Conservation (phyloP, 2,329 filamentous ascomycete genomes). For the Clarireedia hainanense region DNA sequence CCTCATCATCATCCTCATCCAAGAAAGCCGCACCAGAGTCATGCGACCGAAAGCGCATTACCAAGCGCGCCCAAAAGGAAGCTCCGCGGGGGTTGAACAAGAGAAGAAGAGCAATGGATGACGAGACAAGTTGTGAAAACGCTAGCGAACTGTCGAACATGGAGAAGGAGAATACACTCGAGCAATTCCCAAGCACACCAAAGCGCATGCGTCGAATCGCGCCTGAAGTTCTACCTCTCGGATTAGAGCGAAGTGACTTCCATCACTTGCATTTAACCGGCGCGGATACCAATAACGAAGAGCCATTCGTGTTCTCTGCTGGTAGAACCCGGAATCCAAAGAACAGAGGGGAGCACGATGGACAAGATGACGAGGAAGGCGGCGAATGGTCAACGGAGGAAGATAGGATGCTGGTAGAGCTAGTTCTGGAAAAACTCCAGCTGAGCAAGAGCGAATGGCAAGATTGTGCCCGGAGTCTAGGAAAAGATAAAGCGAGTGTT, state of each 20-base stretch:
- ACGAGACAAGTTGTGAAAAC: slow-evolving; percentile 40
- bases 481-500: slow-evolving; percentile 50
- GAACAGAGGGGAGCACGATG: slow-evolving; percentile 19
- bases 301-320: not conserved
- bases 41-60: slow-evolving; percentile 34
- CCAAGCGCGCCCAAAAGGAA: slow-evolving; percentile 39
- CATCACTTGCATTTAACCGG: slow-evolving; percentile 39
- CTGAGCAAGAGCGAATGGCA: slow-evolving; percentile 59
- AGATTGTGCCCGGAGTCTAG: slow-evolving; percentile 56
- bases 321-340: not conserved
- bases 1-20: slow-evolving; percentile 25
- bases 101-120: slow-evolving; percentile 38
- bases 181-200: slow-evolving; percentile 39
- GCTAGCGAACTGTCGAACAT: slow-evolving; percentile 28
- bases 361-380: not conserved
- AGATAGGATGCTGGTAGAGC: slow-evolving; percentile 57
- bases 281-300: not conserved
- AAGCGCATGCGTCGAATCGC: slow-evolving; percentile 50
- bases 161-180: slow-evolving; percentile 19
- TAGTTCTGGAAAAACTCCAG: slow-evolving; percentile 59
- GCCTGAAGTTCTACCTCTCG: slow-evolving; percentile 51
- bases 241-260: slow-evolving; percentile 51
- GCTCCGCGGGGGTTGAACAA: slow-evolving; percentile 43
- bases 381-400: slow-evolving; percentile 53
- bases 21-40: slow-evolving; percentile 28